Base-by-base conservation (phyloP, 73 alveolate genomes). In the Paramecium pentaurelia region DNA sequence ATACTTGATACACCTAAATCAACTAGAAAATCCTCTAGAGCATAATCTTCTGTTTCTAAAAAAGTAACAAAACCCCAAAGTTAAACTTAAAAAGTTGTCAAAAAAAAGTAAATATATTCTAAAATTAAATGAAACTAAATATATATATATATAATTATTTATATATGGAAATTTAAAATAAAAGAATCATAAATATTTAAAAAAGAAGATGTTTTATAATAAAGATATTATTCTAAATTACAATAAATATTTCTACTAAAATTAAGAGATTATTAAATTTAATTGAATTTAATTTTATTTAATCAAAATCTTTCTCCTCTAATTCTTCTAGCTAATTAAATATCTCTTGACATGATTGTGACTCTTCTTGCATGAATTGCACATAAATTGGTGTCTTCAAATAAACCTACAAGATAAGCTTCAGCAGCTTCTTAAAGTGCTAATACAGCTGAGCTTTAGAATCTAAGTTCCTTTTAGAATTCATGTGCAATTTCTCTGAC, bases 371-470 rank as follows among this genome's bases (percentile, higher is more conserved):
- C 98, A 86, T 96, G 99, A 93, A 97, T 97, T 71, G 99, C 99
- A 84, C 99, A 97, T 37, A 97, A 93, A 92, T 97, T 97, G 73
- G 99, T 97, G 92, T 97, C 99, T 93, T 97, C 99, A 86, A 97
- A 97, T 59, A 97, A 90, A 49, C 98, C 98, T 71, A 97, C 98
- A 86, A 97, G 94, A 88, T 96, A 97, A 11, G 98, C 96, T 93
- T 97, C 99, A 71, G 98, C 95, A 36, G 99, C 99, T 90, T 97
- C 99, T 88, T 97, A 97, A 75, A 97, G 96, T 32, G 99, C 99
- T 68, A 97, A 93, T 36, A 97, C 98, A 86, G 99, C 99, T 37
- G 92, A 71, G 28, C 95, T 71, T 88, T 97, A 97, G 97, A 97
- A 97, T 96, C 99, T 95, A 88, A 97, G 95, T 93, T 97, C 98